Evolutionary conservation across 139 green algal species (phyloP).

Genomic region (Volvox reticuliferus): DNA sequence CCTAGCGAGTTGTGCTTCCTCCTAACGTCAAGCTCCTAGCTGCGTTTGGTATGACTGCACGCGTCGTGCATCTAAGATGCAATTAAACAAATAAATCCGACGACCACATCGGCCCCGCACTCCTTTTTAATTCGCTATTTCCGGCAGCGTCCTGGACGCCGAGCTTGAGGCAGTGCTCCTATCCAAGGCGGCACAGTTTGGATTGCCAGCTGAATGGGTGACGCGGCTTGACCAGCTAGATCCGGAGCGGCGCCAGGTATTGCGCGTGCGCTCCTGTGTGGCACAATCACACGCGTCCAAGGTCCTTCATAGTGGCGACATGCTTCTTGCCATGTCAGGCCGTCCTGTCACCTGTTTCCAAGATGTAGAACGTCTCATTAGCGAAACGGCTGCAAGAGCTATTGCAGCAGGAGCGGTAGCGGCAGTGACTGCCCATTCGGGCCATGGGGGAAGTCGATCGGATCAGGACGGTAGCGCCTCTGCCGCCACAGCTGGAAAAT

Average conservation of each 20-base stretch:
- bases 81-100: too few species aligned
- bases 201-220: constrained; percentile 81
- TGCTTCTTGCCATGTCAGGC: constrained; percentile 82
- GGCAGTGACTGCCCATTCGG: background rate
- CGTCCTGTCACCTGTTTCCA: constrained; percentile 78
- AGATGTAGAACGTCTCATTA: constrained; percentile 74
- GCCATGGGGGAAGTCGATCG: background rate
- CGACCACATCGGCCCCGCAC: too few species aligned
- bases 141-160: constrained; percentile 72
- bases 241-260: constrained; percentile 81
- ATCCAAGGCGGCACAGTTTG: constrained; percentile 84
- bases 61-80: too few species aligned
- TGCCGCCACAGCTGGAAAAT: background rate
- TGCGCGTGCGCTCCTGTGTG: constrained; percentile 76
- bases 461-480: background rate
- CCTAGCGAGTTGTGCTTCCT: too few species aligned
- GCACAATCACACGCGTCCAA: constrained; percentile 48
- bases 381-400: constrained; percentile 29
- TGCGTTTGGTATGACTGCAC: too few species aligned
- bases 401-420: constrained; percentile 11
- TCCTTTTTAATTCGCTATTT: background rate
- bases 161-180: constrained; percentile 88
- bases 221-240: constrained; percentile 76
- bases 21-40: too few species aligned
- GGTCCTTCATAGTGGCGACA: constrained; percentile 83